Conservation (phyloP, 441 rosid species). For the Geranium incanum region DNA sequence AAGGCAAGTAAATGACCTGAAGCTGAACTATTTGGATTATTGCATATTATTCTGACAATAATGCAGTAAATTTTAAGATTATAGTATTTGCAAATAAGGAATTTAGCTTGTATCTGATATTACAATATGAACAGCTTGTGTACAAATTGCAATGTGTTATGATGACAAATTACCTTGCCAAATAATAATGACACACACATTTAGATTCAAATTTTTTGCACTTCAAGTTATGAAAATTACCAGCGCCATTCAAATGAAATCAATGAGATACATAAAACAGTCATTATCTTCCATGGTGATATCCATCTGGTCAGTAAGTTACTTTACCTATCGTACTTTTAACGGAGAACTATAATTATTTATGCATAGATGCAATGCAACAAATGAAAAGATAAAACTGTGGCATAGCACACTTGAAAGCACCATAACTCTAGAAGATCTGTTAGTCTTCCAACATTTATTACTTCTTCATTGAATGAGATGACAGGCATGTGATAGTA, state of each 20-base stretch:
- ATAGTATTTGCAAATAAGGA: background rate
- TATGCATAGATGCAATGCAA: background rate
- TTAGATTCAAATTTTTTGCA: background rate
- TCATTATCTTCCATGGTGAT: no score
- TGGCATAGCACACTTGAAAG: background rate
- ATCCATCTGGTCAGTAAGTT: no score
- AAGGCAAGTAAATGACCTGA: slow-evolving; percentile 17
- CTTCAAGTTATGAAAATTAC: background rate
- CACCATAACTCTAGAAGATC: background rate
- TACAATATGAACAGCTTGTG: background rate
- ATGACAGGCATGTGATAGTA: background rate
- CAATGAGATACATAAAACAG: no score
- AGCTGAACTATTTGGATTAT: background rate
- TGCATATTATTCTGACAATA: background rate
- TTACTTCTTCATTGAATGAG: background rate
- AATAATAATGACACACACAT: background rate
- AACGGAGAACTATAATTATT: no score
- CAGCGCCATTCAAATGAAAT: background rate
- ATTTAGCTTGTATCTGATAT: background rate
- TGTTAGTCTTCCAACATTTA: background rate
- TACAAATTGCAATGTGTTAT: background rate
- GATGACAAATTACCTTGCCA: background rate
- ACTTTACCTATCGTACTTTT: no score
- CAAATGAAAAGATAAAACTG: background rate
- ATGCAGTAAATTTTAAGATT: background rate